Evolutionary conservation across 805 yeast genomes (phyloP), one percentile per base, ranked within the genome.

Genomic region (Nakazawaea populi): DNA sequence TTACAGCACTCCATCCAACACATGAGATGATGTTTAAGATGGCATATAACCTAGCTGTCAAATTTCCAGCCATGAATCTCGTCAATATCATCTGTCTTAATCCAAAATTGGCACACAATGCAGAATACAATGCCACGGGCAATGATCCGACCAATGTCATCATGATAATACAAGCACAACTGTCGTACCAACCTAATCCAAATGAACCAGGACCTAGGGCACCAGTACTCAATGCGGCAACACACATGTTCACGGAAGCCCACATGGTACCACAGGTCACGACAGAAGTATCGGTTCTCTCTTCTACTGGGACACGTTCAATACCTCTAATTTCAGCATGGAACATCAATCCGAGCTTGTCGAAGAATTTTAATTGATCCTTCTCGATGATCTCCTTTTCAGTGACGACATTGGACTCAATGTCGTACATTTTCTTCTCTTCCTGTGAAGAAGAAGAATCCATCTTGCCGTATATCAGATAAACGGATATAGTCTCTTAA

Each of bases 211-310:
- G 72, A 54, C 76, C 77, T 40, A 73, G 60, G 24, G 76, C 53
- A 40, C 52, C 52, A 9, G 48, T 44, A 41, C 47, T 42, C 38
- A 66, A 72, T 24, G 77, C 66, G 27, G 77, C 76, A 55, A 74
- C 71, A 50, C 73, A 77, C 64, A 73, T 62, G 57, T 73, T 72
- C 42, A 77, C 77, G 6, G 76, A 72, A 56, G 70, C 65, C 77
- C 77, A 74, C 77, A 74, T 74, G 53, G 74, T 60, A 49, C 73
- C 75, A 45, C 73, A 74, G 51, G 69, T 67, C 54, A 62, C 53
- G 46, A 71, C 52, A 11, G 44, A 36, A 34, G 73, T 70, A 47
- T 63, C 66, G 39, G 63, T 63, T 57, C 72, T 73, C 56, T 74
- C 77, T 43, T 71, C 76, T 47, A 72, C 77, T 32, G 74, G 68